Conservation (phyloP, 2,329 filamentous ascomycete genomes). For the Huntiella moniliformis region DNA sequence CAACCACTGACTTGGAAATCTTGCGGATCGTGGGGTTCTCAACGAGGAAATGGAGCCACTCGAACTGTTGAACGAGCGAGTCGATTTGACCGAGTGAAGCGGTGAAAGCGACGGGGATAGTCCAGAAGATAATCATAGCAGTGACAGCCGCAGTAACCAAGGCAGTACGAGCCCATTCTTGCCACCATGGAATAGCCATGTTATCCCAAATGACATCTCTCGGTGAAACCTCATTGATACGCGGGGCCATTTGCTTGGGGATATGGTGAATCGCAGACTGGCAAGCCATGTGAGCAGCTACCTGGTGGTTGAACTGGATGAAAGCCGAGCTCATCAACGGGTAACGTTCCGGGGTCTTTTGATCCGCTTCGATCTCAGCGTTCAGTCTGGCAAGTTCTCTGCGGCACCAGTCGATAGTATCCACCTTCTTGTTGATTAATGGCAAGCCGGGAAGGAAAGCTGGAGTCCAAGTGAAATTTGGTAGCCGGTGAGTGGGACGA, state of each 20-base stretch:
- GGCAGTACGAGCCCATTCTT: conserved; percentile 55
- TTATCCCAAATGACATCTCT: conserved; percentile 93
- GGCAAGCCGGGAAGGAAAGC: conserved; percentile 63
- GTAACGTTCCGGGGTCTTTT: conserved; percentile 67
- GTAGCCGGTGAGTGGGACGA: conserved; percentile 66
- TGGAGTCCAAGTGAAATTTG: conserved; percentile 34
- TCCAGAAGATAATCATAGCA: conserved; percentile 74
- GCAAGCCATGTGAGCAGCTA: conserved; percentile 95
- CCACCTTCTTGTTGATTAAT: conserved; percentile 71
- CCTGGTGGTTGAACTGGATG: conserved; percentile 95
- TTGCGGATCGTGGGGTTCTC: conserved; percentile 40
- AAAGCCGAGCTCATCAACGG: conserved; percentile 93
- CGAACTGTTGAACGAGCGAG: conserved; percentile 42
- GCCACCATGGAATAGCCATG: conserved; percentile 91
- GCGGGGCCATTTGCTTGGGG: conserved; percentile 81
- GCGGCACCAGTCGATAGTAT: conserved; percentile 84
- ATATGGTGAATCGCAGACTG: conserved; percentile 81
- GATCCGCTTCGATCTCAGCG: conserved; percentile 77
- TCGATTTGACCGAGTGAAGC: conserved; percentile 64
- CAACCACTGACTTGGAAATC: conserved; percentile 48
- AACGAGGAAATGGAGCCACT: conserved; percentile 54
- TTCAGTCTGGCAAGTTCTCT: conserved; percentile 75
- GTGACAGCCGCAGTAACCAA: conserved; percentile 46
- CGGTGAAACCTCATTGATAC: conserved; percentile 83
- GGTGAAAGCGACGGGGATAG: conserved; percentile 76